phyloP scores from a whole-genome alignment of 768 basidiomycete genomes.

The Lactarius indigo region DNA sequence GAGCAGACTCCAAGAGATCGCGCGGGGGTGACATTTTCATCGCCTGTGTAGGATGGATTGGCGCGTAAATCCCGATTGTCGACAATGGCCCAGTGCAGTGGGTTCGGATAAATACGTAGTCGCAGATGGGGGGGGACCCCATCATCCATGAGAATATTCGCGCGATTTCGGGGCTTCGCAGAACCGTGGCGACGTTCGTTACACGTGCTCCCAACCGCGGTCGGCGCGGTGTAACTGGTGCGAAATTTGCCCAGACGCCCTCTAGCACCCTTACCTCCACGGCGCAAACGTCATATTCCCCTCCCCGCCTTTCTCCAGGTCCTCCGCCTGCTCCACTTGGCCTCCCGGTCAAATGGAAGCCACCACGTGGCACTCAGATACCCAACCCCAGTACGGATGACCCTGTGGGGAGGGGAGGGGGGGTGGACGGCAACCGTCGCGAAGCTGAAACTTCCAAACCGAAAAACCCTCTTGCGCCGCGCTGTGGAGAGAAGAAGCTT shows the following conservation, averaged over 20 bases:
- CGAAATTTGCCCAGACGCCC: neutral
- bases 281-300: constrained; percentile 7
- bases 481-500: constrained; percentile 9
- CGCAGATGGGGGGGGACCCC: neutral
- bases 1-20: neutral
- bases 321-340: neutral
- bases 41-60: neutral
- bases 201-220: constrained; percentile 16
- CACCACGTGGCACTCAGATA: constrained; percentile 12
- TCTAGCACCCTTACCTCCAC: neutral
- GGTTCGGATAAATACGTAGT: constrained; percentile 11
- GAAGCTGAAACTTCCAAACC: constrained; percentile 6
- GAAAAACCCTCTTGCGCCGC: constrained; percentile 9
- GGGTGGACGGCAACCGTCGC: constrained; percentile 5
- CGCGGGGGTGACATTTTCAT: constrained; percentile 3
- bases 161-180: constrained; percentile 14
- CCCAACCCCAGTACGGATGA: neutral
- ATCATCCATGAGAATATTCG: constrained; percentile 7
- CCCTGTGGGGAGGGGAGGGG: neutral
- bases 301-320: constrained; percentile 11
- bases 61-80: neutral
- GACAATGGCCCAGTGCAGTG: neutral
- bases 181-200: neutral
- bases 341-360: neutral
- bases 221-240: constrained; percentile 8